These are phyloP conservation scores for Fraxinus americana DNA, from an alignment of 257 asterid species.

Conservation along the genomic window DNA sequence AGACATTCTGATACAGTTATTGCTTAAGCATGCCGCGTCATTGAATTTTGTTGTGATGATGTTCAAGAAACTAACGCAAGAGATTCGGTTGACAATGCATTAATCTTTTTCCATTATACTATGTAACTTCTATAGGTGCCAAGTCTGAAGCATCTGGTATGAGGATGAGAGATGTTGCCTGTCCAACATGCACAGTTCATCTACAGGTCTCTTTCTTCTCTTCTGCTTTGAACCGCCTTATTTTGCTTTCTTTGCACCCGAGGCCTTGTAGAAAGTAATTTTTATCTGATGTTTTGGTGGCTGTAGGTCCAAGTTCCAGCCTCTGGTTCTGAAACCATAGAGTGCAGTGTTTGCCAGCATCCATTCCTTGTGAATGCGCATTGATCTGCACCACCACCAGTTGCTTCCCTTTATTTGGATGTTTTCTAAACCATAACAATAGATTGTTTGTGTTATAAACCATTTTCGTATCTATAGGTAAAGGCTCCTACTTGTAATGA, in stretches of 20 bases:
- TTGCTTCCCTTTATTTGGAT: neutral
- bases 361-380: constrained; percentile 73
- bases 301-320: constrained; percentile 16
- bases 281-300: constrained; percentile 5
- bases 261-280: neutral
- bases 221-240: neutral
- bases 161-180: constrained; percentile 78
- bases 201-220: constrained; percentile 55
- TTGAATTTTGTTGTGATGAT: neutral
- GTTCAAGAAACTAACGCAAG: neutral
- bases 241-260: neutral
- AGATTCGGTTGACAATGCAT: neutral
- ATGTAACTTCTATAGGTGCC: constrained; percentile 40
- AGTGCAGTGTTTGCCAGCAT: constrained; percentile 92
- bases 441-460: neutral
- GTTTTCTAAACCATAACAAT: neutral
- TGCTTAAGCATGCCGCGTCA: neutral
- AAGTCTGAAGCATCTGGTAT: constrained; percentile 43
- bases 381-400: constrained; percentile 29
- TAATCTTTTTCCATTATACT: constrained; percentile 13
- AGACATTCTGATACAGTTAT: constrained; percentile 3
- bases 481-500: neutral
- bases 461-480: neutral
- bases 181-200: constrained; percentile 94
- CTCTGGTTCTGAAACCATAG: constrained; percentile 70